These are phyloP conservation scores for Xylaria sp. DNA, from an alignment of 2,329 filamentous ascomycete genomes.

Conservation along the genomic window DNA sequence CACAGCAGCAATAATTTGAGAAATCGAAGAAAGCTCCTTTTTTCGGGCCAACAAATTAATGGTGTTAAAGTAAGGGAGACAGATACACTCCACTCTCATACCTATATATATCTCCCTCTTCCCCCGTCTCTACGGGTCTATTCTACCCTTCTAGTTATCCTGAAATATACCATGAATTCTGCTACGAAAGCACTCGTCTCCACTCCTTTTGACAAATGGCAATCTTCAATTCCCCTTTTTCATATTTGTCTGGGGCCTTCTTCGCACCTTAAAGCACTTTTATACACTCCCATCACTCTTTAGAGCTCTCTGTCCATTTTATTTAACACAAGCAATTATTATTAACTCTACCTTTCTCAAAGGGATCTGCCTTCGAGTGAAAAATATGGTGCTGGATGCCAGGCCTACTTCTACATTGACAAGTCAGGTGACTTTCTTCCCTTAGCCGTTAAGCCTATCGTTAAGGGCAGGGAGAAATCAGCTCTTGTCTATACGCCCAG, in stretches of 20 bases:
- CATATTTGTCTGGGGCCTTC: no score
- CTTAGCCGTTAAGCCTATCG: slow-evolving; percentile 59
- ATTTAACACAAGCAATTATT: neutral
- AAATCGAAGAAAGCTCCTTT: neutral
- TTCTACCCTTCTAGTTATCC: no score
- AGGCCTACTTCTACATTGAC: slow-evolving; percentile 61
- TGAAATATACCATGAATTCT: no score
- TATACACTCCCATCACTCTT: neutral
- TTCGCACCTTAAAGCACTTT: no score
- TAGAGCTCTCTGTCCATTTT: no score
- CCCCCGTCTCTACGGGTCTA: no score
- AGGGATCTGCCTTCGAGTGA: slow-evolving; percentile 31
- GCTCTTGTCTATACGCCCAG: slow-evolving; percentile 59
- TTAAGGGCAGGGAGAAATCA: slow-evolving; percentile 48
- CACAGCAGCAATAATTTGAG: neutral
- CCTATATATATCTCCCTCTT: no score
- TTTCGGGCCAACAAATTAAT: neutral
- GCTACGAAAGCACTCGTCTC: no score
- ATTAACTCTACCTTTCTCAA: neutral
- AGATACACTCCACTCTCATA: no score
- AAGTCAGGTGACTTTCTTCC: slow-evolving; percentile 57
- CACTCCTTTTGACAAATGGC: no score
- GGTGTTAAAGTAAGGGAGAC: no score
- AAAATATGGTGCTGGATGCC: slow-evolving; percentile 55
- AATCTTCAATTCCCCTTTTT: no score